phyloP scores from a whole-genome alignment of 331 rosid genomes.

The Arachis monticola region DNA sequence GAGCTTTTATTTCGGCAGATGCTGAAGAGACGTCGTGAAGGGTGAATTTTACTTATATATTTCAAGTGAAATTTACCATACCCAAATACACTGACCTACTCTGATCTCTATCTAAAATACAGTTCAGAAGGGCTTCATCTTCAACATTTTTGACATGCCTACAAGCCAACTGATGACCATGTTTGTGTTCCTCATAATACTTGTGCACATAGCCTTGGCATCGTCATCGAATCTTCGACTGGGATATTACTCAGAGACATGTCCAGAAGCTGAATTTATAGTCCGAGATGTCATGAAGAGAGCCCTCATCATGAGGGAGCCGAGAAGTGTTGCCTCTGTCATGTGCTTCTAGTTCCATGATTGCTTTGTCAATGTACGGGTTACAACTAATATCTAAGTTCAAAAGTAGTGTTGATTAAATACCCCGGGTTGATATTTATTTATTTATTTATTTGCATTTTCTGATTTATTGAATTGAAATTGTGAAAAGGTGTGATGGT shows the following conservation, averaged over 20 bases:
- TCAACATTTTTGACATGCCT: not conserved
- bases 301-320: conserved; percentile 56
- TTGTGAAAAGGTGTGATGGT: conserved; percentile 83
- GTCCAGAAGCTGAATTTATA: conserved; percentile 63
- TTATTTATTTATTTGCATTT: not conserved
- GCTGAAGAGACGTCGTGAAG: too few species aligned
- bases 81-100: not conserved
- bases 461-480: conserved; percentile 18
- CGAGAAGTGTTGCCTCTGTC: conserved; percentile 83
- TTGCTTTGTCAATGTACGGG: conserved; percentile 75
- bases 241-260: conserved; percentile 55
- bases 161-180: not conserved
- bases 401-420: not conserved
- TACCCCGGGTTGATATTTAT: not conserved
- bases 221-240: conserved; percentile 54
- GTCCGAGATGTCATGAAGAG: conserved; percentile 67
- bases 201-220: conserved; percentile 38
- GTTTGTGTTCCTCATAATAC: conserved; percentile 39
- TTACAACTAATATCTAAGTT: not conserved
- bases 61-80: not conserved
- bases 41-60: not conserved
- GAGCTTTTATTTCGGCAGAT: too few species aligned
- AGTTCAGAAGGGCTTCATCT: not conserved
- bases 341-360: conserved; percentile 92
- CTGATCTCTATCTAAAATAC: not conserved